Conservation (phyloP, 2,329 filamentous ascomycete genomes). For the Huntiella bhutanensis region DNA sequence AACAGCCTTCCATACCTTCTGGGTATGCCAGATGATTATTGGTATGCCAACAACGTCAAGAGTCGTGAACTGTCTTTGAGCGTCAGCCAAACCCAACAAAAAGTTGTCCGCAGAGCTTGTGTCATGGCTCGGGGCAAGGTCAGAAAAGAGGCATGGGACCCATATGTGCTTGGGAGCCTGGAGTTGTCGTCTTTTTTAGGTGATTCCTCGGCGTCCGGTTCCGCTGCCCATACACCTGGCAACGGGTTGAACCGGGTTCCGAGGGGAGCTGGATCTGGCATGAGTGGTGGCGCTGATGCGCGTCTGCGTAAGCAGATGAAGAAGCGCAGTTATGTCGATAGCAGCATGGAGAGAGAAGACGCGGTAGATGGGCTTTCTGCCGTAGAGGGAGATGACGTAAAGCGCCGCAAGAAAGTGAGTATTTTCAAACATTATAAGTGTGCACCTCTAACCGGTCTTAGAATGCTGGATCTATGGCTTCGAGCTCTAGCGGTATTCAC, state of each 20-base stretch:
- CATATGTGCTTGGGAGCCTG: constrained; percentile 12
- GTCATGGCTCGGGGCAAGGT: constrained; percentile 34
- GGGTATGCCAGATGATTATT: constrained; percentile 33
- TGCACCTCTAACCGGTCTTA: constrained; percentile 25
- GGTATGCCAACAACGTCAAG: constrained; percentile 34
- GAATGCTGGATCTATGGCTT: constrained; percentile 27
- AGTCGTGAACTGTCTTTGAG: constrained; percentile 37
- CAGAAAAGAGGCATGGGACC: constrained; percentile 13
- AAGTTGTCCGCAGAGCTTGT: constrained; percentile 30
- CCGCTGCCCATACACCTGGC: constrained; percentile 6
- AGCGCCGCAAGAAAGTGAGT: constrained; percentile 46
- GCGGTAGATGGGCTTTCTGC: constrained; percentile 50
- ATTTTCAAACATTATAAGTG: constrained; percentile 14
- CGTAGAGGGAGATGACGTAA: constrained; percentile 39
- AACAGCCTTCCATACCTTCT: constrained; percentile 35
- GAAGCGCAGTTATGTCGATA: constrained; percentile 60
- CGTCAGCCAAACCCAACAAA: constrained; percentile 25
- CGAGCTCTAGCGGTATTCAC: constrained; percentile 27
- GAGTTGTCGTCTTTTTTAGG: constrained; percentile 2
- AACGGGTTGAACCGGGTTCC: constrained; percentile 1
- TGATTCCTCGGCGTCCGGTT: constrained; percentile 5
- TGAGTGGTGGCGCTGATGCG: constrained; percentile 1
- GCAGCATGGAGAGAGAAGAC: constrained; percentile 49
- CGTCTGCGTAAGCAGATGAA: constrained; percentile 48
- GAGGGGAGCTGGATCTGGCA: constrained; percentile 1